Percentiles rank a stretch among this genome's conserved stretches.
Conservation (phyloP, 257 asterid genomes). For the Scutellaria baicalensis region DNA sequence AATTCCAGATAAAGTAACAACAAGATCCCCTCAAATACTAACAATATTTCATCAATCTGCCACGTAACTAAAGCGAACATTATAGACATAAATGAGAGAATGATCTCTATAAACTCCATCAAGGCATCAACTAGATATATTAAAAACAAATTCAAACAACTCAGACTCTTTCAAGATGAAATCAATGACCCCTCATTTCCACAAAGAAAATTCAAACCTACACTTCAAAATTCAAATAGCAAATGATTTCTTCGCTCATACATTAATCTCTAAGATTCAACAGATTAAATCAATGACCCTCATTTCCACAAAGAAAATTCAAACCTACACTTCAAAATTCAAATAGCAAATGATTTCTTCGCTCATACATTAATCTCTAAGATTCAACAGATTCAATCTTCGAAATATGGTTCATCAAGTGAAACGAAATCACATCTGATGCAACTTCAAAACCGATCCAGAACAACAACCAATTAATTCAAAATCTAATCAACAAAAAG, state of each 20-base stretch:
- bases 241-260: too few species aligned
- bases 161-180: too few species aligned
- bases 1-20: conserved; percentile 7
- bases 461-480: background rate
- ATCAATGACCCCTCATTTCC: too few species aligned
- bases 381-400: background rate
- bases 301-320: too few species aligned
- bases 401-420: background rate
- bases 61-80: background rate
- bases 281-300: too few species aligned
- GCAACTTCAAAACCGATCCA: conserved; percentile 7
- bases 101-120: background rate
- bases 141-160: background rate
- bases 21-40: conserved; percentile 2
- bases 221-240: too few species aligned
- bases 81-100: background rate
- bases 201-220: too few species aligned
- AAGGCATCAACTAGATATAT: background rate
- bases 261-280: too few species aligned
- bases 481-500: background rate
- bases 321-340: background rate
- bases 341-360: background rate
- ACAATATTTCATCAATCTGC: background rate
- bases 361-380: background rate
- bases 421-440: background rate